Evolutionary conservation across 139 green algal genomes (phyloP).

Genomic region (Chlamydomonas eustigma): DNA sequence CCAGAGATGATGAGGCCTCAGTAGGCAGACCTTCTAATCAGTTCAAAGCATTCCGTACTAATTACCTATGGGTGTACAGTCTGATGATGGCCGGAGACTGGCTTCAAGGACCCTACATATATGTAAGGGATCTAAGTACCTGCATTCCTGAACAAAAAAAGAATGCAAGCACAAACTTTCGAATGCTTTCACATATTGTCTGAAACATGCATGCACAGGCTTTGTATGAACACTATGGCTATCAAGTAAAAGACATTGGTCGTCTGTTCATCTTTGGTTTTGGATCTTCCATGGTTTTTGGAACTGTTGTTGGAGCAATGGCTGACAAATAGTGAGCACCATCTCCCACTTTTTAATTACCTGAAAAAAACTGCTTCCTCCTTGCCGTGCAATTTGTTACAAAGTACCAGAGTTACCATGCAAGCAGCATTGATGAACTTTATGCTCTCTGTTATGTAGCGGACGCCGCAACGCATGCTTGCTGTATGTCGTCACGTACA

Average conservation of each 20-base stretch:
- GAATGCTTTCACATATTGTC: background rate
- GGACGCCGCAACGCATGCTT: constrained; percentile 80
- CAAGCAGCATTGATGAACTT: background rate
- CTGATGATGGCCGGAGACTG: constrained; percentile 98
- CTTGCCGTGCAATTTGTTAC: background rate
- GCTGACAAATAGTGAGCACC: constrained; percentile 81
- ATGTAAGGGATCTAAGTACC: constrained; percentile 84
- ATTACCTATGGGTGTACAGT: constrained; percentile 93
- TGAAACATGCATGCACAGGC: constrained; percentile 15
- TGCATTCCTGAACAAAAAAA: constrained; percentile 24
- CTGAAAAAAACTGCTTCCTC: background rate
- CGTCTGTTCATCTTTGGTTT: constrained; percentile 97
- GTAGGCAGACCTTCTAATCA: background rate
- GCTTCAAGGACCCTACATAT: constrained; percentile 97
- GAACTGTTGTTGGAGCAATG: constrained; percentile 88
- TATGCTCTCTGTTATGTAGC: constrained; percentile 40
- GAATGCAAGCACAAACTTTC: background rate
- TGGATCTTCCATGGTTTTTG: constrained; percentile 93
- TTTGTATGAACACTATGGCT: constrained; percentile 94
- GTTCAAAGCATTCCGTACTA: constrained; percentile 84
- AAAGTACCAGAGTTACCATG: background rate
- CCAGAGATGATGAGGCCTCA: background rate
- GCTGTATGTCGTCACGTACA: constrained; percentile 84
- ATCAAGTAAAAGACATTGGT: constrained; percentile 80
- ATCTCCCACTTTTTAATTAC: background rate